Percentiles rank a stretch among this genome's conserved stretches.
These are phyloP conservation scores for Sphagnurus paluster DNA, from an alignment of 1,284 basidiomycete genomes.

Conservation along the genomic window DNA sequence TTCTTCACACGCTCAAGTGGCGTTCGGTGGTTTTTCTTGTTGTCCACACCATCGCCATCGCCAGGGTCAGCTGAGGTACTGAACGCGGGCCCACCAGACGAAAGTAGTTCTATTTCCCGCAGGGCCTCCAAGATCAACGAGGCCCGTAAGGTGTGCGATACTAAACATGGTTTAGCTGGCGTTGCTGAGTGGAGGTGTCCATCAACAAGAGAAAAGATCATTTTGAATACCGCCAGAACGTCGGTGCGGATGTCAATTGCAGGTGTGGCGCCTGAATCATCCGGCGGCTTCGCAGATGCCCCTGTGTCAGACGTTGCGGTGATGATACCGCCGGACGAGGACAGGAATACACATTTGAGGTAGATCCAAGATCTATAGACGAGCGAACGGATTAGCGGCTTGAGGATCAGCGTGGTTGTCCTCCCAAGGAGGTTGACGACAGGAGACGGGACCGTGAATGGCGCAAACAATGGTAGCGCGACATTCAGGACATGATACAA, in stretches of 20 bases:
- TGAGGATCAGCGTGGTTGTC: conserved; percentile 23
- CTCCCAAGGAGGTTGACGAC: conserved; percentile 25
- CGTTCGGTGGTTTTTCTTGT: conserved; percentile 10
- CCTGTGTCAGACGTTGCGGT: conserved; percentile 1
- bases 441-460: conserved; percentile 9
- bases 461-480: conserved; percentile 17
- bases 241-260: conserved; percentile 28
- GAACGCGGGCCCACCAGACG: conserved; percentile 3
- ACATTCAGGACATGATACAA: conserved; percentile 19
- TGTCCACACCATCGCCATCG: conserved; percentile 4
- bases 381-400: conserved; percentile 27
- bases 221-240: conserved; percentile 28
- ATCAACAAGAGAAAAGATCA: conserved; percentile 20
- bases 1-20: conserved; percentile 29
- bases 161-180: conserved; percentile 11
- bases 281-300: conserved; percentile 10
- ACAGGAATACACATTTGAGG: conserved; percentile 21
- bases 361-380: conserved; percentile 24
- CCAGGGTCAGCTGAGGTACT: conserved; percentile 9
- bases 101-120: conserved; percentile 28
- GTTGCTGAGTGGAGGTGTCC: conserved; percentile 8
- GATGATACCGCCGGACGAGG: conserved; percentile 7
- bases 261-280: background rate
- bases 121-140: conserved; percentile 29
- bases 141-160: conserved; percentile 25